phyloP scores from a whole-genome alignment of 2,329 filamentous ascomycete genomes.

The Arthrobotrys sphaeroides region DNA sequence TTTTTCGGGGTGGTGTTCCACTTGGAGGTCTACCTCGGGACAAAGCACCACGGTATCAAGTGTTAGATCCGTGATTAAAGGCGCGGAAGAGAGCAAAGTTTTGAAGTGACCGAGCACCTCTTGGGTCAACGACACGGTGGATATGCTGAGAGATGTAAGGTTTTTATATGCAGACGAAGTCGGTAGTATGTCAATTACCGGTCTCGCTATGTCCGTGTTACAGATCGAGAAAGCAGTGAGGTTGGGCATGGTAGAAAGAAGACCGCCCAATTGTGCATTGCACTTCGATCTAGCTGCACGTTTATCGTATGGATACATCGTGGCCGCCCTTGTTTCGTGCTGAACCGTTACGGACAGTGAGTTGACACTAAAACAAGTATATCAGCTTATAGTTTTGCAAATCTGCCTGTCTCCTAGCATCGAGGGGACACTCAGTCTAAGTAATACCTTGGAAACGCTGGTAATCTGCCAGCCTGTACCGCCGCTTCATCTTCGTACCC shows the following conservation, averaged over 20 bases:
- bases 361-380: not conserved
- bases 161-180: not conserved
- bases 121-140: not conserved
- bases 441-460: not conserved
- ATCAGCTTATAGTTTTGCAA: not conserved
- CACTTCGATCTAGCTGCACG: not conserved
- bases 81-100: not conserved
- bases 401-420: too few relatives aligned
- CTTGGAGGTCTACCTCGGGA: not conserved
- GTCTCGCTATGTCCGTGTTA: not conserved
- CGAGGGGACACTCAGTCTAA: too few relatives aligned
- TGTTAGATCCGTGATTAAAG: not conserved
- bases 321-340: not conserved
- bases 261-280: not conserved
- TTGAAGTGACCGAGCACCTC: not conserved
- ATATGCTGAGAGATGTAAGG: not conserved
- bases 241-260: not conserved
- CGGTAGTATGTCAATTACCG: not conserved
- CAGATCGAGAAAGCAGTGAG: not conserved
- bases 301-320: not conserved
- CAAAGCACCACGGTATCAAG: not conserved
- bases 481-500: not conserved
- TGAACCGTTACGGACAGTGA: not conserved
- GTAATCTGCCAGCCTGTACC: not conserved
- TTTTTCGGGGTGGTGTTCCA: not conserved